Conservation (phyloP, 306 rosid species). For the Begonia loranthoides region DNA sequence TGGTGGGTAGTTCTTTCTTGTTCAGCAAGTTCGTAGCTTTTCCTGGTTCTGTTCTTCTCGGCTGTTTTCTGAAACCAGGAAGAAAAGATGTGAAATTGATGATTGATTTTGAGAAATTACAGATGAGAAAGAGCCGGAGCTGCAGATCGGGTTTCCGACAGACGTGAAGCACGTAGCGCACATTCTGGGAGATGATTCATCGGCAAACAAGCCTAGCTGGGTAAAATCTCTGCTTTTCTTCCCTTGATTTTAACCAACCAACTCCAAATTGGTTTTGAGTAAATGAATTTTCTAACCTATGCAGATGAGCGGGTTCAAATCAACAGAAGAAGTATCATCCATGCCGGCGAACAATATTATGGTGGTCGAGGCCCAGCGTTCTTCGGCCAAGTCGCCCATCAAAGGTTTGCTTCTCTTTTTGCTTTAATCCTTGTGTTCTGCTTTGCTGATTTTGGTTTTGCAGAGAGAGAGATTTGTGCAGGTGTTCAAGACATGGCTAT, state of each 20-base stretch:
- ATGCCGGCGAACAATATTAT: slow-evolving; percentile 14
- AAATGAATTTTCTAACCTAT: slow-evolving; percentile 7
- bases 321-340: slow-evolving; percentile 20
- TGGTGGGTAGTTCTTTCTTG: slow-evolving; percentile 25
- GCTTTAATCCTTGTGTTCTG: not conserved
- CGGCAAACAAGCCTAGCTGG: slow-evolving; percentile 29
- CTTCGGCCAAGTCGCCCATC: slow-evolving; percentile 7
- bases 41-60: not conserved
- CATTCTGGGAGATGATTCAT: slow-evolving; percentile 37
- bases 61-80: not conserved
- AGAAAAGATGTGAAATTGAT: too few relatives aligned
- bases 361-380: not conserved
- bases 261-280: not conserved
- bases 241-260: not conserved
- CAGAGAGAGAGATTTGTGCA: slow-evolving; percentile 1
- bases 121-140: slow-evolving; percentile 73
- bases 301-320: slow-evolving; percentile 62
- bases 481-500: slow-evolving; percentile 13
- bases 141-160: slow-evolving; percentile 90
- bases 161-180: slow-evolving; percentile 65
- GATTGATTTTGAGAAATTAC: slow-evolving; percentile 7
- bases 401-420: slow-evolving; percentile 34
- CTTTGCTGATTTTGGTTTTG: not conserved
- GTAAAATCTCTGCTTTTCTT: slow-evolving; percentile 12
- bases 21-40: not conserved